Percentiles rank a stretch among this genome's conserved stretches.
Conservation (phyloP, 768 basidiomycete genomes). For the Lactarius indigo region DNA sequence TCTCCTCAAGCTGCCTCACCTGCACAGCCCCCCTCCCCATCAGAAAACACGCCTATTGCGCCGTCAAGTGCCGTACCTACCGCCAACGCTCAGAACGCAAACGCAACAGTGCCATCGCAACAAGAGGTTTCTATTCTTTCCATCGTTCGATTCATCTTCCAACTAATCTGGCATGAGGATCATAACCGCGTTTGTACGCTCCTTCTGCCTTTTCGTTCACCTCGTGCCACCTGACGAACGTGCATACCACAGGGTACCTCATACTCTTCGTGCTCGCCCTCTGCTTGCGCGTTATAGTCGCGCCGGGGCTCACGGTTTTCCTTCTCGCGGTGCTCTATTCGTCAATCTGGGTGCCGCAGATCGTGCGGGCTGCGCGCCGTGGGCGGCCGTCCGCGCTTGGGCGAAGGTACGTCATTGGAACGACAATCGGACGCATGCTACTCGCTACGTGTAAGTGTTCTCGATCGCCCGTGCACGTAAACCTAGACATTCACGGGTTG, state of each 20-base stretch:
- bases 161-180: slow-evolving; percentile 62
- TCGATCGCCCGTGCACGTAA: not conserved
- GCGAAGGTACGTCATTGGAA: slow-evolving; percentile 72
- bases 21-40: slow-evolving; percentile 21
- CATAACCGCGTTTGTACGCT: slow-evolving; percentile 67
- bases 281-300: slow-evolving; percentile 70
- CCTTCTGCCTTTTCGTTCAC: slow-evolving; percentile 9
- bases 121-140: slow-evolving; percentile 24
- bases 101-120: slow-evolving; percentile 24
- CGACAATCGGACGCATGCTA: slow-evolving; percentile 65
- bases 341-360: slow-evolving; percentile 83
- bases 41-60: slow-evolving; percentile 1
- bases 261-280: slow-evolving; percentile 67
- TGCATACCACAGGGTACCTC: slow-evolving; percentile 50
- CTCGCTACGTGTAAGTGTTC: slow-evolving; percentile 66
- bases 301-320: slow-evolving; percentile 59
- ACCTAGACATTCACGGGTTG: slow-evolving; percentile 5
- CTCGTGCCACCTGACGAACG: slow-evolving; percentile 17
- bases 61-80: slow-evolving; percentile 5
- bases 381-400: slow-evolving; percentile 68
- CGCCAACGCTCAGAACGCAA: slow-evolving; percentile 4
- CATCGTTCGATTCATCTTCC: slow-evolving; percentile 50
- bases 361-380: slow-evolving; percentile 68
- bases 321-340: slow-evolving; percentile 71
- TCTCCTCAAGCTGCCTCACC: slow-evolving; percentile 25